Conservation (phyloP, 768 basidiomycete genomes). For the Leucocoprinus sp. region DNA sequence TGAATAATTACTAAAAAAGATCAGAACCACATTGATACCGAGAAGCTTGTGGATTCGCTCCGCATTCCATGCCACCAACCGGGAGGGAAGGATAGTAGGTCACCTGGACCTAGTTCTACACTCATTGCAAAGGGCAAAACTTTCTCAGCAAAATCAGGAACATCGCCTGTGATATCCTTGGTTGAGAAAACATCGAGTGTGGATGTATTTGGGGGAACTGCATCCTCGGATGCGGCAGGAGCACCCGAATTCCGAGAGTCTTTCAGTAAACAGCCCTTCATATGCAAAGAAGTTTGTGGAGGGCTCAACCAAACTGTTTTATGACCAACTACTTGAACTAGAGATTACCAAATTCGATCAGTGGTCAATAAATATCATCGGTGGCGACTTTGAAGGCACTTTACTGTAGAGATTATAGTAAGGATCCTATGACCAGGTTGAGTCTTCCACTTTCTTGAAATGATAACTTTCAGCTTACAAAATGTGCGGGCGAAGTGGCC, state of each 20-base stretch:
- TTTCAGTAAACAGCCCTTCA: constrained; percentile 47
- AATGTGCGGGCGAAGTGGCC: constrained; percentile 86
- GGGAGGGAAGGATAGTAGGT: constrained; percentile 82
- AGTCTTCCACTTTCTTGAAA: not conserved
- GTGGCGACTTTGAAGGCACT: constrained; percentile 6
- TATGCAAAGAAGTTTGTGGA: constrained; percentile 41
- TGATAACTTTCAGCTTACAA: constrained; percentile 33
- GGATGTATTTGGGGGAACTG: constrained; percentile 75
- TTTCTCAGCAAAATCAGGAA: constrained; percentile 45
- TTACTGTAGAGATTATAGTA: constrained; percentile 87
- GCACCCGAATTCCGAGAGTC: constrained; percentile 25
- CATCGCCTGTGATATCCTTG: constrained; percentile 19
- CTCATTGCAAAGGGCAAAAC: constrained; percentile 55
- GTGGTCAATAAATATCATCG: constrained; percentile 3
- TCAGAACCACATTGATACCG: constrained; percentile 88
- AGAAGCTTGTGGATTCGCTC: constrained; percentile 75
- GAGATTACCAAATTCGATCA: constrained; percentile 4
- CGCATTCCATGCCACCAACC: constrained; percentile 95
- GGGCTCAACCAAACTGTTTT: constrained; percentile 94
- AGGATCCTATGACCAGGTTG: constrained; percentile 57
- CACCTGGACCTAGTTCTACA: constrained; percentile 69
- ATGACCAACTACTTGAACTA: constrained; percentile 81
- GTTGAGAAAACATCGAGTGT: constrained; percentile 65
- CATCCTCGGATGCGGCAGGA: constrained; percentile 24
- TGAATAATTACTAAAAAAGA: not conserved